phyloP scores from a whole-genome alignment of 352 stramenopile genomes.

The Globisporangium splendens region DNA sequence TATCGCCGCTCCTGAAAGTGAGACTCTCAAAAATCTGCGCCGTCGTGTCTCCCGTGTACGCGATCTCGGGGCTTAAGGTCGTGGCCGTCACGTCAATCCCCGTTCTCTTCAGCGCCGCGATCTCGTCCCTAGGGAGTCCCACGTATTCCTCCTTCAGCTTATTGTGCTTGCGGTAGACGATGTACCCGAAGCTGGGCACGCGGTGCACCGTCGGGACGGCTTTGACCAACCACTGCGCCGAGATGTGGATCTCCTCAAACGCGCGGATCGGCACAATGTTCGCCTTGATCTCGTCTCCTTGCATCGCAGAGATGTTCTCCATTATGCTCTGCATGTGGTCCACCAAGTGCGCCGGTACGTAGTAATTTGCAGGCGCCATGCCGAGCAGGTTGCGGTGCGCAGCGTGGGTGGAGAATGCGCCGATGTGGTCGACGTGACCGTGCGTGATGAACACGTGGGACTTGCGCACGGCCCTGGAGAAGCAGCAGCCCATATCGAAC shows the following conservation, averaged over 20 bases:
- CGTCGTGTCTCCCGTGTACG: conserved; percentile 82
- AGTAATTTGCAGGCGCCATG: conserved; percentile 66
- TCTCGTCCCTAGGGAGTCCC: conserved; percentile 30
- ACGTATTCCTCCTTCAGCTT: conserved; percentile 51
- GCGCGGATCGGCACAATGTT: conserved; percentile 46
- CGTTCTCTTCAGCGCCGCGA: conserved; percentile 39
- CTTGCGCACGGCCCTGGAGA: conserved; percentile 45
- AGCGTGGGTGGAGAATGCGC: conserved; percentile 55
- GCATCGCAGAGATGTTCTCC: conserved; percentile 50
- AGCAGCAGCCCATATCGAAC: conserved; percentile 72
- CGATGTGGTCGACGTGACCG: conserved; percentile 83
- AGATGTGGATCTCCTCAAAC: conserved; percentile 53
- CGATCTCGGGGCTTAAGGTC: conserved; percentile 48
- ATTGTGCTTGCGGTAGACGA: conserved; percentile 60
- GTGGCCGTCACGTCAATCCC: conserved; percentile 42
- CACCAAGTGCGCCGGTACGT: conserved; percentile 51
- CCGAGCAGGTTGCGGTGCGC: conserved; percentile 47
- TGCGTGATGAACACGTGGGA: conserved; percentile 86
- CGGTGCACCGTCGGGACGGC: conserved; percentile 68
- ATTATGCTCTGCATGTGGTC: conserved; percentile 53
- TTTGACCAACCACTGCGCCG: conserved; percentile 53
- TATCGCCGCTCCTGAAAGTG: conserved; percentile 5
- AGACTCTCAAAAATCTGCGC: conserved; percentile 42
- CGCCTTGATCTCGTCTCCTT: conserved; percentile 51
- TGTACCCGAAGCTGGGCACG: conserved; percentile 72